A percentile compares a stretch with the other conserved stretches of the same genome.
These are phyloP conservation scores for Alternaria infectoria DNA, from an alignment of 2,329 filamentous ascomycete genomes.

Conservation along the genomic window DNA sequence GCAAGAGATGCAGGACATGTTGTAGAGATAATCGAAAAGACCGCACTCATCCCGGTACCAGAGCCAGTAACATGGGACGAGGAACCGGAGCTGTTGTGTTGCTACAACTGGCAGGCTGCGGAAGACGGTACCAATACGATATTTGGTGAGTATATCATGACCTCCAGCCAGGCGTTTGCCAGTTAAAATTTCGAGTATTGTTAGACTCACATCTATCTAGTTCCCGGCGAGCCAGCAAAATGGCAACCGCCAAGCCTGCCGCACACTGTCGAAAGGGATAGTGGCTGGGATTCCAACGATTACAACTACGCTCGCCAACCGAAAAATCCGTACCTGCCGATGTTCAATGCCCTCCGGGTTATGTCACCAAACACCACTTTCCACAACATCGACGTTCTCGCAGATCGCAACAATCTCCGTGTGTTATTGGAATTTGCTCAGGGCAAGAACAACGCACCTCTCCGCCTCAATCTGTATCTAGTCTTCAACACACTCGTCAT, in stretches of 20 bases:
- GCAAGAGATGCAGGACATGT: slow-evolving; percentile 24
- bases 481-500: slow-evolving; percentile 35
- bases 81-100: slow-evolving; percentile 35
- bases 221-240: slow-evolving; percentile 34
- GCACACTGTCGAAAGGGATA: slow-evolving; percentile 24
- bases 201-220: slow-evolving; percentile 10
- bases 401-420: slow-evolving; percentile 40
- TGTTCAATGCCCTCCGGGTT: slow-evolving; percentile 32
- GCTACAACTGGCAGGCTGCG: slow-evolving; percentile 38
- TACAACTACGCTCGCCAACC: slow-evolving; percentile 39
- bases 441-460: slow-evolving; percentile 31
- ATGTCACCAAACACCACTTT: slow-evolving; percentile 32
- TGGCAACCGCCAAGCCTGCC: slow-evolving; percentile 28
- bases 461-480: slow-evolving; percentile 32
- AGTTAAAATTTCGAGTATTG: background rate
- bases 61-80: slow-evolving; percentile 29
- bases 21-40: slow-evolving; percentile 18
- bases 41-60: slow-evolving; percentile 15
- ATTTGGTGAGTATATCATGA: slow-evolving; percentile 17
- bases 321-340: slow-evolving; percentile 29
- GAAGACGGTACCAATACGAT: slow-evolving; percentile 32
- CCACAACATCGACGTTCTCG: slow-evolving; percentile 32
- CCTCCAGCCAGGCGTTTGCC: background rate
- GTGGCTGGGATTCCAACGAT: slow-evolving; percentile 29
- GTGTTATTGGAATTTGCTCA: slow-evolving; percentile 32